These are phyloP conservation scores for Diplodia intermedia DNA, from an alignment of 2,329 filamentous ascomycete species.

Conservation along the genomic window DNA sequence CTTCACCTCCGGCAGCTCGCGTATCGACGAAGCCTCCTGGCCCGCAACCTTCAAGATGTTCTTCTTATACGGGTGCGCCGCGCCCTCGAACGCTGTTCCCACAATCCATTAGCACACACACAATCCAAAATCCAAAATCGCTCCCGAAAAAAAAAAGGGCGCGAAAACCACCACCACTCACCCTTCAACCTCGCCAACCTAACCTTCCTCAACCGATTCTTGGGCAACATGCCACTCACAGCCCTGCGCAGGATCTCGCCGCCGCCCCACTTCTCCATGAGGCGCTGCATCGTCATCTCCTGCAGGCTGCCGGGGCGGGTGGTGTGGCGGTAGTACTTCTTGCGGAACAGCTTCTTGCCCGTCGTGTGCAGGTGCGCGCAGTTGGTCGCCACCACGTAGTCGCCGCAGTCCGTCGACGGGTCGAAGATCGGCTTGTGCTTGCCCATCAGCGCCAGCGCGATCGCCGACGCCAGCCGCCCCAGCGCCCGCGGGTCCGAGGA, in stretches of 20 bases:
- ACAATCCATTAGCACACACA: background rate
- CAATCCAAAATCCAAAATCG: constrained; percentile 15
- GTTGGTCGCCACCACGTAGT: constrained; percentile 95
- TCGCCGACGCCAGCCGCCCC: constrained; percentile 85
- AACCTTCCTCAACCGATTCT: constrained; percentile 91
- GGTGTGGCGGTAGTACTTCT: constrained; percentile 94
- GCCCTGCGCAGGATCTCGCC: constrained; percentile 89
- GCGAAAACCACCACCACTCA: constrained; percentile 44
- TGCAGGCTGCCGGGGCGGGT: constrained; percentile 87
- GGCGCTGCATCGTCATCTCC: constrained; percentile 89
- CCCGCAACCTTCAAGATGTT: constrained; percentile 80
- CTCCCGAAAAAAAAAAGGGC: no score
- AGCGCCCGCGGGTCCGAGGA: constrained; percentile 74
- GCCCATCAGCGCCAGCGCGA: constrained; percentile 90
- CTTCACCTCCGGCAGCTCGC: constrained; percentile 48
- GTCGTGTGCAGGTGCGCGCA: constrained; percentile 87
- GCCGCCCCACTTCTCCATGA: constrained; percentile 94
- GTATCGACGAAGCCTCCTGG: constrained; percentile 43
- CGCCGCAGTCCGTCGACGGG: constrained; percentile 96
- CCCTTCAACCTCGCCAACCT: constrained; percentile 85
- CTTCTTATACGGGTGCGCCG: constrained; percentile 85
- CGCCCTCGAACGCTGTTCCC: constrained; percentile 79
- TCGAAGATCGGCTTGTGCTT: constrained; percentile 99
- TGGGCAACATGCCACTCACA: constrained; percentile 96
- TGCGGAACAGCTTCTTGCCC: constrained; percentile 90